phyloP scores from a whole-genome alignment of 2,329 filamentous ascomycete species.

The Purpureocillium takamizusanense region DNA sequence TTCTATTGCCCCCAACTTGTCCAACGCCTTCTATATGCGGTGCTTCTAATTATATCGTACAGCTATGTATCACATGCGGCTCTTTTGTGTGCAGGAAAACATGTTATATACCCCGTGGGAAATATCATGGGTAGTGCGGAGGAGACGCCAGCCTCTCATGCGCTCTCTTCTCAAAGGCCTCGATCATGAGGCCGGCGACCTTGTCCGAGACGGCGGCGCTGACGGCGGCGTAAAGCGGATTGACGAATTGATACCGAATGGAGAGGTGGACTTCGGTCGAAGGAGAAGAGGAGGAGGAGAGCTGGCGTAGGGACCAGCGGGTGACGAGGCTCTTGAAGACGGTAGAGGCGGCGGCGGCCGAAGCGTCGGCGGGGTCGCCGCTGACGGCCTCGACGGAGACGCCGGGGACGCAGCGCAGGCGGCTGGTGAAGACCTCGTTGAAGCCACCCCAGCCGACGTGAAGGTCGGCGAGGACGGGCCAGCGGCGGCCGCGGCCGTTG shows the following conservation, averaged over 20 bases:
- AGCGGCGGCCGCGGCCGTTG: conserved; percentile 41
- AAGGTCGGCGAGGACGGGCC: conserved; percentile 69
- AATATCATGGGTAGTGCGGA: background rate
- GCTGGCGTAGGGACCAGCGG: conserved; percentile 54
- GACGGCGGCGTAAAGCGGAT: conserved; percentile 77
- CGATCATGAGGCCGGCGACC: conserved; percentile 81
- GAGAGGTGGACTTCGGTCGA: conserved; percentile 64
- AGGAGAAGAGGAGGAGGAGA: conserved; percentile 15
- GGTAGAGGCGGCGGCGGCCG: conserved; percentile 27
- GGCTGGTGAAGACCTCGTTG: conserved; percentile 73
- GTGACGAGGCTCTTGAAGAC: conserved; percentile 63
- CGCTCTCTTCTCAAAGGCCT: conserved; percentile 83
- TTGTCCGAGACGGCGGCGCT: conserved; percentile 75
- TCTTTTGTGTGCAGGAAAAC: no score
- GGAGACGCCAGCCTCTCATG: conserved; percentile 27
- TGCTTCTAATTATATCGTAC: no score
- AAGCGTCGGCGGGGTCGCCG: conserved; percentile 41
- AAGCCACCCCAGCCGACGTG: conserved; percentile 79
- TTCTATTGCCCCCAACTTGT: background rate
- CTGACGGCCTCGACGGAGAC: conserved; percentile 69
- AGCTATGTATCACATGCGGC: no score
- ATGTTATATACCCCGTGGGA: background rate
- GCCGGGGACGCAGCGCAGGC: conserved; percentile 67
- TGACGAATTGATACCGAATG: conserved; percentile 78
- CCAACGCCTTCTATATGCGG: background rate